Conservation (phyloP, 805 yeast genomes). For the Teunomyces cretensis region DNA sequence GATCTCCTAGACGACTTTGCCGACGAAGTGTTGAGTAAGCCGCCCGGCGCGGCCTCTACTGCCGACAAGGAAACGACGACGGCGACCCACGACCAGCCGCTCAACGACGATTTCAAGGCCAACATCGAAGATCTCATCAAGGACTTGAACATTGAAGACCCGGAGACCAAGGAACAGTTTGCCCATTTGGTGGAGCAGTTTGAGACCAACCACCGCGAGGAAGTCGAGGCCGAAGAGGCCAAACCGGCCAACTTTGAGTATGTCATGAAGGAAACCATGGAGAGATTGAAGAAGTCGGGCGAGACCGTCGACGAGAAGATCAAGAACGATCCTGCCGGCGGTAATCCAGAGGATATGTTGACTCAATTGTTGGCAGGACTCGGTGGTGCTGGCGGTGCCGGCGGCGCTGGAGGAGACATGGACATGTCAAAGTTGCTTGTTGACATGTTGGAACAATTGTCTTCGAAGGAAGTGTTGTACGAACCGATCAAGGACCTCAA, state of each 20-base stretch:
- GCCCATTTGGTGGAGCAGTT: conserved; percentile 48
- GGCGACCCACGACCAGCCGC: conserved; percentile 14
- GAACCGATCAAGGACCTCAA: conserved; percentile 85
- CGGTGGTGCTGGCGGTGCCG: conserved; percentile 33
- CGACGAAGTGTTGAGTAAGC: conserved; percentile 62
- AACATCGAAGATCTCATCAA: conserved; percentile 44
- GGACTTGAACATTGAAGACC: conserved; percentile 50
- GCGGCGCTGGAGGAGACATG: conserved; percentile 41
- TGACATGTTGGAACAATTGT: conserved; percentile 77
- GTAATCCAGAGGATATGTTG: conserved; percentile 54
- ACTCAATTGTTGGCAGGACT: conserved; percentile 56
- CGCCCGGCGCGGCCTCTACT: conserved; percentile 49
- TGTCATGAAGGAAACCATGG: conserved; percentile 77
- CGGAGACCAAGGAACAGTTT: conserved; percentile 51
- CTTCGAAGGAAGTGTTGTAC: conserved; percentile 81
- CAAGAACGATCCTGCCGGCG: conserved; percentile 42
- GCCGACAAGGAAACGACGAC: conserved; percentile 9
- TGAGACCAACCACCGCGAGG: conserved; percentile 33
- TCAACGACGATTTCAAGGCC: conserved; percentile 31
- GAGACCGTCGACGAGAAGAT: conserved; percentile 61
- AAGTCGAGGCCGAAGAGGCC: conserved; percentile 24
- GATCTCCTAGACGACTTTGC: conserved; percentile 85
- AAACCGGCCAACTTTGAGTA: conserved; percentile 55
- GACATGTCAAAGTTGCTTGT: conserved; percentile 64
- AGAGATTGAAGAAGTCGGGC: conserved; percentile 77